phyloP scores from a whole-genome alignment of 2,329 filamentous ascomycete genomes.

The Pezicula carpinea region DNA sequence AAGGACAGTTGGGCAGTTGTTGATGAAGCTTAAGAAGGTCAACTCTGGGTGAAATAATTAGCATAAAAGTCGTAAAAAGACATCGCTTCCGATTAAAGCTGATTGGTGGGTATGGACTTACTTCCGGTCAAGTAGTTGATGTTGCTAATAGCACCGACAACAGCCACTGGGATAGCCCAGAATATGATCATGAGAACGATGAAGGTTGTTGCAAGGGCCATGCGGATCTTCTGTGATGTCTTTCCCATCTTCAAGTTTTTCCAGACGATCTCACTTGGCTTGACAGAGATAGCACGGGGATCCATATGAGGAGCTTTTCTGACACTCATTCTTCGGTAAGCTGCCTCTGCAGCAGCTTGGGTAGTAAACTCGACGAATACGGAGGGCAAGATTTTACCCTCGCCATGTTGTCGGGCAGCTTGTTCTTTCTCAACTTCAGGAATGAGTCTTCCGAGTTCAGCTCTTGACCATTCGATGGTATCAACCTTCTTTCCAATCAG shows the following conservation, averaged over 20 bases:
- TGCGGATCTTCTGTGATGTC: conserved; percentile 73
- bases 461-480: conserved; percentile 83
- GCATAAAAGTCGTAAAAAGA: not conserved
- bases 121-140: conserved; percentile 60
- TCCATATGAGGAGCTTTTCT: conserved; percentile 77
- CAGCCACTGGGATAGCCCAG: conserved; percentile 70
- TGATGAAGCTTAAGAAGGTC: conserved; percentile 69
- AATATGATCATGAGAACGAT: conserved; percentile 78
- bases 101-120: conserved; percentile 9
- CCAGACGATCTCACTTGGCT: conserved; percentile 84
- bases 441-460: conserved; percentile 70
- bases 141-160: conserved; percentile 83
- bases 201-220: conserved; percentile 62
- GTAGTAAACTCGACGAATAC: conserved; percentile 87
- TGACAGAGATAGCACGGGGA: conserved; percentile 75
- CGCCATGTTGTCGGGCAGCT: conserved; percentile 56
- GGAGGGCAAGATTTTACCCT: conserved; percentile 53
- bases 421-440: conserved; percentile 67
- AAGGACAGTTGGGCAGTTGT: conserved; percentile 61
- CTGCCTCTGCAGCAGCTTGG: conserved; percentile 77
- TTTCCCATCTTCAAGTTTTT: conserved; percentile 74
- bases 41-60: conserved; percentile 32
- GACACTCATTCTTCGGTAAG: conserved; percentile 79
- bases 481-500: conserved; percentile 85
- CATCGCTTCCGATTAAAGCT: not conserved